Conservation (phyloP, 2,329 filamentous ascomycete species). For the Exophiala dermatitidis region DNA sequence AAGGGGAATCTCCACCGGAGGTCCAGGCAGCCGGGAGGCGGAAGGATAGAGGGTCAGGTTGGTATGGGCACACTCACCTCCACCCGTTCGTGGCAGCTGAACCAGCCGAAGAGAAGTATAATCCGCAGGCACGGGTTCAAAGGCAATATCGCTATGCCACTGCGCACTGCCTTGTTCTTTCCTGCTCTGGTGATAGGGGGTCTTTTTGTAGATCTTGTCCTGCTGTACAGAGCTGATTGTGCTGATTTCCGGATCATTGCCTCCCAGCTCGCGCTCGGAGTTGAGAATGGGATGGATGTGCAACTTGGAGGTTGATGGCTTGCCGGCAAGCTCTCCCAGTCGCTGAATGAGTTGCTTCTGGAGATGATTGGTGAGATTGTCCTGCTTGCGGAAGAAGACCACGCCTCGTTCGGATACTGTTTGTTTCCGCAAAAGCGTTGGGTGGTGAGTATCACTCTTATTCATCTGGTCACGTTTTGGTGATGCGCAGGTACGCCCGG, state of each 20-base stretch:
- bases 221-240: slow-evolving; percentile 54
- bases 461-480: neutral
- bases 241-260: slow-evolving; percentile 55
- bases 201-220: slow-evolving; percentile 42
- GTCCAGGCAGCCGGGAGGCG: too few relatives aligned
- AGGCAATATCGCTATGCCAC: slow-evolving; percentile 57
- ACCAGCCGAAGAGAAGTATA: slow-evolving; percentile 56
- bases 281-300: slow-evolving; percentile 57
- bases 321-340: slow-evolving; percentile 54
- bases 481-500: neutral
- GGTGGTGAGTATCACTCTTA: neutral
- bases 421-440: neutral
- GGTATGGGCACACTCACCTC: slow-evolving; percentile 2
- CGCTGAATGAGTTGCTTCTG: slow-evolving; percentile 59
- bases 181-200: slow-evolving; percentile 33
- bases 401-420: slow-evolving; percentile 48
- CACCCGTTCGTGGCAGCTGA: slow-evolving; percentile 49
- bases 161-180: slow-evolving; percentile 31
- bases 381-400: slow-evolving; percentile 58
- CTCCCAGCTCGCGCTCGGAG: slow-evolving; percentile 47
- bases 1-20: too few relatives aligned
- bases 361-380: slow-evolving; percentile 53
- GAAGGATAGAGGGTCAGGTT: too few relatives aligned
- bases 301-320: slow-evolving; percentile 50
- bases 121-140: slow-evolving; percentile 57